A percentile compares a stretch with the other conserved stretches of the same genome.
These are phyloP conservation scores for Leishmania martiniquensis DNA, from an alignment of 208 protist genomes.

Conservation along the genomic window DNA sequence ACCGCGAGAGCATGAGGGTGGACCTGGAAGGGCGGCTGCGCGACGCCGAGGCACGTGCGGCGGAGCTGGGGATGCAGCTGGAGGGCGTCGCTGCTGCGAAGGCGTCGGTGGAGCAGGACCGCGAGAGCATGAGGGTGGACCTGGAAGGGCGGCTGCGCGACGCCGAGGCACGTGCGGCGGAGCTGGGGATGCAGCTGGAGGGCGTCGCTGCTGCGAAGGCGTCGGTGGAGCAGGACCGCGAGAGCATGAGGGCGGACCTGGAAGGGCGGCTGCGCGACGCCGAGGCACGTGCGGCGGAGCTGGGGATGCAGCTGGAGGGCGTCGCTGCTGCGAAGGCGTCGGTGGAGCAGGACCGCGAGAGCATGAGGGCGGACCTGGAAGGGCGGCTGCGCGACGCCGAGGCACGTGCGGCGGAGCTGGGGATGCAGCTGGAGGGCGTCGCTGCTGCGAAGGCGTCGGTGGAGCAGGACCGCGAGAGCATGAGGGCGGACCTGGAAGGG, in stretches of 20 bases:
- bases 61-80: background rate
- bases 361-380: no score
- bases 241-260: background rate
- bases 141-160: background rate
- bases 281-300: background rate
- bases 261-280: background rate
- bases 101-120: conserved; percentile 28
- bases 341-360: background rate
- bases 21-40: background rate
- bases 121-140: background rate
- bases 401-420: background rate
- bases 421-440: background rate
- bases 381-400: background rate
- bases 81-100: conserved; percentile 26
- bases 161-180: background rate
- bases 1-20: background rate
- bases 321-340: background rate
- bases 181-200: background rate
- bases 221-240: background rate
- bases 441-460: background rate
- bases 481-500: no score
- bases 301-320: background rate
- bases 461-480: background rate
- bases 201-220: background rate
- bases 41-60: background rate